Evolutionary conservation across 1,139 yeast species (phyloP).

Genomic region (Scheffersomyces segobiensis): DNA sequence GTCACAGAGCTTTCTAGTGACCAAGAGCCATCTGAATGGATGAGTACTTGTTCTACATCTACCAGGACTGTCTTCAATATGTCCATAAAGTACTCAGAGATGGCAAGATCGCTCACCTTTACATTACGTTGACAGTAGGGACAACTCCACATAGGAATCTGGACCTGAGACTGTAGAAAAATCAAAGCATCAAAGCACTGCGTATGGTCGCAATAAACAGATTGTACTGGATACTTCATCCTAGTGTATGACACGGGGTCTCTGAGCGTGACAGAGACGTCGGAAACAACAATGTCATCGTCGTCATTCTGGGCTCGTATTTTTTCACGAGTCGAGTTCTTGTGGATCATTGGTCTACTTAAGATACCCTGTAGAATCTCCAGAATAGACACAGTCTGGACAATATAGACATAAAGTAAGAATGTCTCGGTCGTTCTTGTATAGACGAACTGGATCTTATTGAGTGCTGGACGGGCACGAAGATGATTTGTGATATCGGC

Average conservation of each 20-base stretch:
- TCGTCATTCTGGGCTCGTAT: slow-evolving; percentile 48
- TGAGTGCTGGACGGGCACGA: slow-evolving; percentile 27
- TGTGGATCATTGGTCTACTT: slow-evolving; percentile 47
- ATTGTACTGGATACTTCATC: slow-evolving; percentile 60
- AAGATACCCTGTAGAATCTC: slow-evolving; percentile 25
- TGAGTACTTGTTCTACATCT: slow-evolving; percentile 54
- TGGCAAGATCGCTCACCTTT: slow-evolving; percentile 51
- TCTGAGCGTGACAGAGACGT: slow-evolving; percentile 55
- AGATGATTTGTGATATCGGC: slow-evolving; percentile 57
- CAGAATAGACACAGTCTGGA: slow-evolving; percentile 46
- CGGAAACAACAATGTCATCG: slow-evolving; percentile 58
- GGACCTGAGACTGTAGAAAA: slow-evolving; percentile 59
- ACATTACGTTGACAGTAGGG: slow-evolving; percentile 58
- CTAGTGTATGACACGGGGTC: slow-evolving; percentile 68
- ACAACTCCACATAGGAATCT: slow-evolving; percentile 67
- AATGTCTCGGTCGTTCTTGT: slow-evolving; percentile 50
- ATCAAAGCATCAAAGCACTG: slow-evolving; percentile 71
- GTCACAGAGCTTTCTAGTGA: slow-evolving; percentile 17
- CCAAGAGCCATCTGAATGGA: slow-evolving; percentile 65
- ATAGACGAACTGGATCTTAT: slow-evolving; percentile 51
- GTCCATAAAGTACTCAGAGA: slow-evolving; percentile 61
- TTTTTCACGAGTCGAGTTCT: slow-evolving; percentile 44
- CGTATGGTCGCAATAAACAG: slow-evolving; percentile 62
- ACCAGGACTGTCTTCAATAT: slow-evolving; percentile 45
- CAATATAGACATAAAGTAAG: slow-evolving; percentile 53